Evolutionary conservation across 108 stramenopile species (phyloP).

Genomic region (Skeletonema menzelii): DNA sequence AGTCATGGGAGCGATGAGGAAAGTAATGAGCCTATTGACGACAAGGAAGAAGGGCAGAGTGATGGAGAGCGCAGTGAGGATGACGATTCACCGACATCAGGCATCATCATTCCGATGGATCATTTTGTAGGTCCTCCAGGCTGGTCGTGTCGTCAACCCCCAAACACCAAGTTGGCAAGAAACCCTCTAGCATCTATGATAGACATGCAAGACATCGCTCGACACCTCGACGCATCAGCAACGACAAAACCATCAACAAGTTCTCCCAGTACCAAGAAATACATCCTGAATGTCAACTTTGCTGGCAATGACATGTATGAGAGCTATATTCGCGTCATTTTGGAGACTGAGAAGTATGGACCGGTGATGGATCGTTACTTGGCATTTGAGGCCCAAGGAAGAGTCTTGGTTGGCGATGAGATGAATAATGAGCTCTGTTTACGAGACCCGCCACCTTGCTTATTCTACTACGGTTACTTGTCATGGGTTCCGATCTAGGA

Average conservation of each 20-base stretch:
- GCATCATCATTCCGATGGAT: slow-evolving; percentile 32
- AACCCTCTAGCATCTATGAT: slow-evolving; percentile 69
- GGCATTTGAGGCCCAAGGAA: background rate
- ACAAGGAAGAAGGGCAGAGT: slow-evolving; percentile 37
- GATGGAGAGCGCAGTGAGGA: slow-evolving; percentile 8
- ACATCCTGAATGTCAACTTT: slow-evolving; percentile 82
- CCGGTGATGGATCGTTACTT: slow-evolving; percentile 21
- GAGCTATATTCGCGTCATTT: slow-evolving; percentile 66
- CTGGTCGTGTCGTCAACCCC: slow-evolving; percentile 27
- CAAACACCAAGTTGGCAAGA: slow-evolving; percentile 16
- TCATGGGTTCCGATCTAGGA: slow-evolving; percentile 11
- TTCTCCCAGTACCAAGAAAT: slow-evolving; percentile 17
- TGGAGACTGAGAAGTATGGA: slow-evolving; percentile 27
- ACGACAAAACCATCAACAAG: background rate
- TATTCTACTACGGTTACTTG: slow-evolving; percentile 50
- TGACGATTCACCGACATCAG: slow-evolving; percentile 4
- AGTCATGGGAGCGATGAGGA: slow-evolving; percentile 19
- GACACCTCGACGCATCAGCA: slow-evolving; percentile 7
- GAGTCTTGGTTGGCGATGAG: slow-evolving; percentile 1
- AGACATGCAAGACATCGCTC: slow-evolving; percentile 49
- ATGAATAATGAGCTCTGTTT: background rate
- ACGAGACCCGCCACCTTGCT: slow-evolving; percentile 19
- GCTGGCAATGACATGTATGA: slow-evolving; percentile 85
- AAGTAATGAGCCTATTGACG: background rate
- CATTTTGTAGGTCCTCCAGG: slow-evolving; percentile 46